phyloP scores from a whole-genome alignment of 495 filamentous ascomycete species.

The Aspergillus incahuasiensis region DNA sequence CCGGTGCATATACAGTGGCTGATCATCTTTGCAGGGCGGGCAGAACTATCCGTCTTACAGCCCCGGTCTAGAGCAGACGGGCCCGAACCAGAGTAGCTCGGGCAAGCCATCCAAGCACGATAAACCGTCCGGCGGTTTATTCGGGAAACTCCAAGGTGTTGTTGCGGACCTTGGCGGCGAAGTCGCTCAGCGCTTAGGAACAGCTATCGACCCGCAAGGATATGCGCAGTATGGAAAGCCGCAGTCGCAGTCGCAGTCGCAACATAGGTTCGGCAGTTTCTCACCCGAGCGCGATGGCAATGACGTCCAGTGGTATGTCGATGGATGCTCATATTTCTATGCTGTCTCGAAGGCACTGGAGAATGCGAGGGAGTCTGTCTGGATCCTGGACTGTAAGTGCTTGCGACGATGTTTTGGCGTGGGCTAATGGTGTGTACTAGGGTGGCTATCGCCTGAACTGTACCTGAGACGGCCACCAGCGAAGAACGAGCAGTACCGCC shows the following conservation, averaged over 20 bases:
- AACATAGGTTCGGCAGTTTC: constrained; percentile 78
- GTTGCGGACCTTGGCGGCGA: constrained; percentile 49
- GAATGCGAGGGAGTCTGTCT: constrained; percentile 77
- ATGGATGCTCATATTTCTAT: constrained; percentile 89
- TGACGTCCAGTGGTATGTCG: constrained; percentile 86
- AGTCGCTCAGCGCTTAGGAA: constrained; percentile 46
- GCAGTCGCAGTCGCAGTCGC: constrained; percentile 32
- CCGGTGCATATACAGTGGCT: background rate
- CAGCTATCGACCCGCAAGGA: constrained; percentile 46
- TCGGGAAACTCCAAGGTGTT: constrained; percentile 52
- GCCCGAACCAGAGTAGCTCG: constrained; percentile 15
- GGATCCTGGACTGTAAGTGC: constrained; percentile 77
- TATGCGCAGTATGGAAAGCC: constrained; percentile 43
- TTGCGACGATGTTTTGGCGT: background rate
- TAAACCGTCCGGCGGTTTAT: constrained; percentile 46
- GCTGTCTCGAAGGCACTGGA: constrained; percentile 83
- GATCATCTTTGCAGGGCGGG: background rate
- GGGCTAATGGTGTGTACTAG: constrained; percentile 27
- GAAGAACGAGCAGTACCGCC: constrained; percentile 75
- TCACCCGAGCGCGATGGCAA: constrained; percentile 62
- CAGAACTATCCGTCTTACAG: constrained; percentile 8
- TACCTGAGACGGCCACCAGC: constrained; percentile 84
- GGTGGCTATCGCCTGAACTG: constrained; percentile 87
- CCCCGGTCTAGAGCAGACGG: constrained; percentile 13
- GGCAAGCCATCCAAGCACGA: constrained; percentile 36